A percentile compares a stretch with the other conserved stretches of the same genome.
phyloP scores from a whole-genome alignment of 768 basidiomycete species.

The Boletus bicolor region DNA sequence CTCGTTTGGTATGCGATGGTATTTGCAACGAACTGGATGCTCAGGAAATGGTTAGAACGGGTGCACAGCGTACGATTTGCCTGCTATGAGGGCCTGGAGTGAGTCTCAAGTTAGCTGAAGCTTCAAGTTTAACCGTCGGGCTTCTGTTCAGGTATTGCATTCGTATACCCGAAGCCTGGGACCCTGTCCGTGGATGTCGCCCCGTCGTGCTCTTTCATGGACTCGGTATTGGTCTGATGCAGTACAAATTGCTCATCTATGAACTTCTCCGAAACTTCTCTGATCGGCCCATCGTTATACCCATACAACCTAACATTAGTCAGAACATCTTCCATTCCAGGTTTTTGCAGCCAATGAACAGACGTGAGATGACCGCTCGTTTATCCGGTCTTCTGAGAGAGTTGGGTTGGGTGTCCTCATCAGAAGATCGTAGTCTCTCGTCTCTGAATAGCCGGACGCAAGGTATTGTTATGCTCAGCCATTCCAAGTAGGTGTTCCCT shows the following conservation, averaged over 20 bases:
- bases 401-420: slow-evolving; percentile 59
- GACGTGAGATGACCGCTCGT: slow-evolving; percentile 53
- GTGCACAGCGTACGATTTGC: slow-evolving; percentile 43
- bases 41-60: slow-evolving; percentile 44
- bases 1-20: slow-evolving; percentile 58
- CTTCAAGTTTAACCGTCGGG: not conserved
- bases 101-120: slow-evolving; percentile 24
- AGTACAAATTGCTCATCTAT: slow-evolving; percentile 61
- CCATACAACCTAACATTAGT: slow-evolving; percentile 81
- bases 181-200: slow-evolving; percentile 49
- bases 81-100: slow-evolving; percentile 68
- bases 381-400: slow-evolving; percentile 55
- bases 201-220: slow-evolving; percentile 88
- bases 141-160: slow-evolving; percentile 59
- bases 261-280: slow-evolving; percentile 54
- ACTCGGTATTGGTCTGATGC: slow-evolving; percentile 76
- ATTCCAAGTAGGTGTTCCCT: slow-evolving; percentile 69
- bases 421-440: slow-evolving; percentile 11
- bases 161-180: slow-evolving; percentile 67
- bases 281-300: slow-evolving; percentile 73
- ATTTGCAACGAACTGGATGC: slow-evolving; percentile 43
- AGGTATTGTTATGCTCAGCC: slow-evolving; percentile 78
- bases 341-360: slow-evolving; percentile 69
- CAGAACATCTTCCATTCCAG: slow-evolving; percentile 78
- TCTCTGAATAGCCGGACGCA: slow-evolving; percentile 18